Evolutionary conservation across 495 filamentous ascomycete species (phyloP), one percentile per base, ranked within the genome.

Genomic region (Aspergillus hancockii): DNA sequence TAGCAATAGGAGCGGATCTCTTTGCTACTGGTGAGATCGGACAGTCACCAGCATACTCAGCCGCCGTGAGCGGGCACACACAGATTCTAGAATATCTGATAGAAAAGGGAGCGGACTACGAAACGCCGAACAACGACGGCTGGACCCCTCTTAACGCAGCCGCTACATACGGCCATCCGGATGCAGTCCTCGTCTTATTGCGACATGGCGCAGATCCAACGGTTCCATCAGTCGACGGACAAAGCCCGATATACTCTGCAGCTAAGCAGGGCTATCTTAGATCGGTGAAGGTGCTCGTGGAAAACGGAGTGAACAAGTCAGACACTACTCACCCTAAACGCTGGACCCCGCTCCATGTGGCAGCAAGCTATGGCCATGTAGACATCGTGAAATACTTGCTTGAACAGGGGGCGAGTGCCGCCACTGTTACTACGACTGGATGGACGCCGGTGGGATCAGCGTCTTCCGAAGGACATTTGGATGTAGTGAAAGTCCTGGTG

Each of bases 131-230:
- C 47, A 18, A 58, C 18, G 28, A 45, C 28, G 56, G 56, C 6
- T 51, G 18, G 13, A 58, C 56, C 0, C 56, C 56, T 0, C 49
- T 58, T 19, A 58, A 58, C 43, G 49, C 38, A n/a, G 56, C 56
- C 8, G 31, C 32, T 21, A 52, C 32, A 0, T 41, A 43, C n/a
- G 56, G 56, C 14, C 45, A 58, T 30, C 46, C 38, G 1, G 46
- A 58, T 3, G 46, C 38, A 8, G 21, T 58, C 4, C 25, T 40
- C 1, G 7, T 52, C 8, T n/a, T 58, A 8, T 9, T 52, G n/a
- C 9, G 32, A 0, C 18, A 23, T 18, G 56, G 56, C 10, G 56
- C 56, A 34, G 54, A 56, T 13, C 54, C 54, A 2, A 19, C 9
- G n/a, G 12, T 28, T 28, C 25, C 25, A 7, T 28, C 25, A 7